Evolutionary conservation across 2,329 filamentous ascomycete species (phyloP), one percentile per base, ranked within the genome.

Genomic region (Colletotrichum sp.): DNA sequence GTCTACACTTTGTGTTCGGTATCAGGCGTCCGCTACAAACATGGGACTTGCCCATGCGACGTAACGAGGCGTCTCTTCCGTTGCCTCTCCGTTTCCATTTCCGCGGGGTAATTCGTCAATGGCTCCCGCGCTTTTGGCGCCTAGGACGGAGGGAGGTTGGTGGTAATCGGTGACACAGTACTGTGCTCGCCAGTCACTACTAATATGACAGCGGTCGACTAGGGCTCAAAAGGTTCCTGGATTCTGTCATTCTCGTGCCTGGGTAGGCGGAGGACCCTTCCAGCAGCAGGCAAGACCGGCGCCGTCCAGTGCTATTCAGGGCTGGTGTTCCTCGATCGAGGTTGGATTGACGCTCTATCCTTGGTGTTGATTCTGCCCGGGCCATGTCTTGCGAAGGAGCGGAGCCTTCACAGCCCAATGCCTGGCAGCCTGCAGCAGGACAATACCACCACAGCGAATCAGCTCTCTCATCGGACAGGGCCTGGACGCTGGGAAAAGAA

Each of bases 311-410:
- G 36, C 36, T n/a, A 7, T 69, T 15, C 30, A 44, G 13, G 55
- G 30, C 55, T 44, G 30, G 16, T 10, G 28, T 22, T 32, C 39
- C 30, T 57, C 10, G 12, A 60, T 68, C 64, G 69, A 68, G 57
- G 44, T 24, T 68, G 64, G 57, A 73, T 75, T 75, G 63, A n/a
- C 73, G 9, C 57, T 24, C 57, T 28, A 59, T 68, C 62, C 59
- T 44, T 64, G 59, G 32, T 68, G 55, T 68, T 24, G 65, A 48
- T 34, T 32, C 55, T 32, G 28, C 59, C 59, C 30, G n/a, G 59
- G 28, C 15, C 66, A 59, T 30, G 66, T 55, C 68, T 59, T 48
- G 59, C 57, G 32, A 65, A 65, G 9, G 26, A 74, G 67, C 59
- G 32, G 34, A 64, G 30, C 34, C 55, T 63, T 70, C n/a, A 64